Evolutionary conservation across 2,329 filamentous ascomycete genomes (phyloP), one percentile per base, ranked within the genome.

Genomic region (Botryosphaeria dothidea): DNA sequence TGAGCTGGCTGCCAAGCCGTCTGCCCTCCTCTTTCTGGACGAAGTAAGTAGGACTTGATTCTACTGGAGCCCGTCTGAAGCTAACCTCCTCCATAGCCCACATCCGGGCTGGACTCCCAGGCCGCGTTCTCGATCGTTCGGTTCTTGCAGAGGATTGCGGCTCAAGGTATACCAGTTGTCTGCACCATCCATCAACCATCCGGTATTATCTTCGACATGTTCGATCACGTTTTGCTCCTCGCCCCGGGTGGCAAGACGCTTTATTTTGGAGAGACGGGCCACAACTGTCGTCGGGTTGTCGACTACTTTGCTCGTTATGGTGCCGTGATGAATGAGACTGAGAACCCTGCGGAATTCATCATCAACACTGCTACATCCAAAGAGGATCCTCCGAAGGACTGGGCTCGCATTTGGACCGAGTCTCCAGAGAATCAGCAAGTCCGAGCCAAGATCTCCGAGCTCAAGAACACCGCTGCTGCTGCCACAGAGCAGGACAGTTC

Each of bases 61-160:
- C 1, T 21, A 23, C 67, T 85, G 9, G 1, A 79, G 77, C 71
- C 84, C 82, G 0, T 27, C 1, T 9, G 0, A 0, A 38, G 92
- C 2, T 92, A 92, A 0, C 95, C 90, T 90, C 90, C 91, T 64
- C 95, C 95, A 1, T 8, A 60, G 71, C 90, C 90, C 0, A 92
- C 90, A 69, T 64, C 75, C 64, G 68, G 73, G 65, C 71, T 92
- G 0, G 90, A 92, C 72, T 90, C 62, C 3, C 62, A 76, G 72
- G 85, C 82, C 56, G 85, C 88, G 0, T 90, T 86, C 83, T 84
- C 87, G 0, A 90, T 90, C 58, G 83, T 85, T 45, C 76, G 83
- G 0, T 87, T 90, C 72, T 76, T 91, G 1, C 82, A 86, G 43
- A 88, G 88, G 70, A 80, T 91, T 0, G 84, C 87, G 1, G 75